Conservation (phyloP, 73 alveolate species). For the Paramecium pentaurelia region DNA sequence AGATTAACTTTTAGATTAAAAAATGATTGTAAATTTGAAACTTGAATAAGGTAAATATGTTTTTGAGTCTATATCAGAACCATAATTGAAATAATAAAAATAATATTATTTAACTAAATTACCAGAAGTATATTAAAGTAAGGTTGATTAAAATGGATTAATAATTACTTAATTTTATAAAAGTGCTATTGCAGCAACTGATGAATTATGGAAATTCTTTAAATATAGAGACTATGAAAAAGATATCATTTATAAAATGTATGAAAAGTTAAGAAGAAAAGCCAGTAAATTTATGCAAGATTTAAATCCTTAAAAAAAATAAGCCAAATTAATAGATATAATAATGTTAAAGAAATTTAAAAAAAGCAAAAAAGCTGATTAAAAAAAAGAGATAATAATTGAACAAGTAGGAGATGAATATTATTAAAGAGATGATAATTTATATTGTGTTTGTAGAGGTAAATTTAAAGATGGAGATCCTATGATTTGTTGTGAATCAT, state of each 20-base stretch:
- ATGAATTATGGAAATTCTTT: conserved; percentile 17
- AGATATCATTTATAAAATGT: conserved; percentile 3
- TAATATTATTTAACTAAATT: background rate
- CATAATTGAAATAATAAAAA: background rate
- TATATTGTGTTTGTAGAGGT: conserved; percentile 39
- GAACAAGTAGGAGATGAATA: background rate
- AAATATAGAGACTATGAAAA: conserved; percentile 14
- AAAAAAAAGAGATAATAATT: background rate
- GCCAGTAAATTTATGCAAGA: conserved; percentile 33
- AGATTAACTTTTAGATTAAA: background rate
- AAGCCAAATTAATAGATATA: conserved; percentile 27
- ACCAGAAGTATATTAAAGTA: background rate
- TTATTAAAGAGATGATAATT: background rate
- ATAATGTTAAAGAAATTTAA: background rate
- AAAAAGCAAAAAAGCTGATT: background rate
- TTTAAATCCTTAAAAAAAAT: background rate
- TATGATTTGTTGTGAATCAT: conserved; percentile 5
- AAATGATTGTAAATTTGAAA: background rate
- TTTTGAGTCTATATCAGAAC: background rate
- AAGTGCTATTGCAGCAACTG: conserved; percentile 35
- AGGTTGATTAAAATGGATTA: background rate
- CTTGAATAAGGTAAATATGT: background rate
- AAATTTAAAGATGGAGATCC: conserved; percentile 11
- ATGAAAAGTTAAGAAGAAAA: conserved; percentile 43
- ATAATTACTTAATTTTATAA: background rate